Base-by-base conservation (phyloP, 2,329 filamentous ascomycete genomes). In the Paecilomyces formosus region DNA sequence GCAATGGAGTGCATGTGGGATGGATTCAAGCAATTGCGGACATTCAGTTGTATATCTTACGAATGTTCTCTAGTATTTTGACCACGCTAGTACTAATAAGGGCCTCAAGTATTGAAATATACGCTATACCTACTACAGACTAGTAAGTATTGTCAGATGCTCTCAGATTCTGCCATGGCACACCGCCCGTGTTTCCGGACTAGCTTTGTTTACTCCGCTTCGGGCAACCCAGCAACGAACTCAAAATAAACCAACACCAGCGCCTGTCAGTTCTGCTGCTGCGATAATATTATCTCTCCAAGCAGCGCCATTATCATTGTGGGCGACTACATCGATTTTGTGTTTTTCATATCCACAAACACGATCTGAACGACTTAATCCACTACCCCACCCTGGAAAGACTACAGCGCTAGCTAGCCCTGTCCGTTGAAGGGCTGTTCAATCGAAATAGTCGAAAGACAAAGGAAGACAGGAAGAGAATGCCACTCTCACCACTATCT, bases 401-500 rank as follows among this genome's bases (percentile, higher is more conserved):
- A 31, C 54, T 45, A 22, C 31, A 33, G 22, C 55, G 51, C 55
- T 24, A 53, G 21, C 59, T n/a, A 33, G 31, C 35, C 57, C 53
- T 56, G 55, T 60, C 55, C 56, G 39, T 45, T 45, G 39, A 45
- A 45, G 15, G 39, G 39, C 39, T 45, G 39, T n/a, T 8, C 39
- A n/a, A 7, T 18, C 39, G 3, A 15, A 15, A 15, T 6, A 39
- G 35, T 24, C 54, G 24, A 26, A 26, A 26, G 6, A 31, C 2
- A 31, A 31, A 31, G 11, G 11, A 12, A 31, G 30, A 31, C 3
- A 31, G 24, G 60, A 64, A 49, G 56, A 78, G 77, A 74, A 68
- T 74, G 57, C 71, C 71, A 55, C 64, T 78, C 31, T 76, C 72
- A 4, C 70, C 72, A n/a, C 68, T 78, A 53, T 73, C 74, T 49